Evolutionary conservation across 176 grass and related monocot species (phyloP).

Genomic region (Hordeum marinum): DNA sequence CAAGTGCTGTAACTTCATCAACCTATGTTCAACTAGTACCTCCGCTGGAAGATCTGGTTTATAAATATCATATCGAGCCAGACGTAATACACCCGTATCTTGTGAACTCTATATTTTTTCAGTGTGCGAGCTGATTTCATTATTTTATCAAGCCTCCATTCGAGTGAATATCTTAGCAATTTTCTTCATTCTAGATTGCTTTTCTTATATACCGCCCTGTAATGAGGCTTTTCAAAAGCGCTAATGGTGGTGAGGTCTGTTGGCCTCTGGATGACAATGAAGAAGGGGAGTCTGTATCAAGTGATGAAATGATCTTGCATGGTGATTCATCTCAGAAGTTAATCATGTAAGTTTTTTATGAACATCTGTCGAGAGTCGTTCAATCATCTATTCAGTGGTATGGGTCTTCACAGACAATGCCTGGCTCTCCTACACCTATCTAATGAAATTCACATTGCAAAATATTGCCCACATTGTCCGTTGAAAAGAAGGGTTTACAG

Average conservation of each 20-base stretch:
- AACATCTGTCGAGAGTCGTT: not conserved
- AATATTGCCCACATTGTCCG: not conserved
- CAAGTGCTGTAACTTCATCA: constrained; percentile 59
- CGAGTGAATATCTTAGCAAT: constrained; percentile 14
- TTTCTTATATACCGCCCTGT: constrained; percentile 98
- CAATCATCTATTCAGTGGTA: not conserved
- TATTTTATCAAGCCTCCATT: not conserved
- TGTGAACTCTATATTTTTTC: not conserved
- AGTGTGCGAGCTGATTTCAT: not conserved
- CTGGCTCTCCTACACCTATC: not conserved
- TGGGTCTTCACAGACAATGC: not conserved
- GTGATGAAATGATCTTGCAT: constrained; percentile 70
- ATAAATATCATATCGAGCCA: constrained; percentile 95
- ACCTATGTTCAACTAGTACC: constrained; percentile 82
- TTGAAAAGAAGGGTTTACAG: no score
- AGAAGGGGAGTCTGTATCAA: constrained; percentile 59
- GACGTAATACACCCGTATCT: constrained; percentile 55
- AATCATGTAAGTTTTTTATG: constrained; percentile 64
- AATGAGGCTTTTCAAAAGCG: constrained; percentile 92
- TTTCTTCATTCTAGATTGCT: constrained; percentile 69
- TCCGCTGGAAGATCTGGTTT: constrained; percentile 75
- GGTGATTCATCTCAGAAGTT: constrained; percentile 48
- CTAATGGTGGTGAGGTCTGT: constrained; percentile 53
- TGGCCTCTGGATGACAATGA: constrained; percentile 89
- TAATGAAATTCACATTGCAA: not conserved